phyloP scores from a whole-genome alignment of 805 yeast species.

The Ogataea saltuana region DNA sequence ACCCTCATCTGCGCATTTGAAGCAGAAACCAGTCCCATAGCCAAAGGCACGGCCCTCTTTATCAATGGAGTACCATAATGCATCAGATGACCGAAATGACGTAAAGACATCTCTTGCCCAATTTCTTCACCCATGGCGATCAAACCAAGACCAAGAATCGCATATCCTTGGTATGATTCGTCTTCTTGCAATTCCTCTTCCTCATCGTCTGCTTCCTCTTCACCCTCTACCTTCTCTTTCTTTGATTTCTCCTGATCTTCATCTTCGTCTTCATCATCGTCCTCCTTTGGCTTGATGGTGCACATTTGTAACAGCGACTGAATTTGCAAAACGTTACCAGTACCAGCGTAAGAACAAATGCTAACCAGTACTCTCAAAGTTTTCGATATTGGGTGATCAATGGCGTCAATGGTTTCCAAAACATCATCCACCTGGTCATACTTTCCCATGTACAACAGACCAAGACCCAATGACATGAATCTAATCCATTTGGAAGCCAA shows the following conservation, averaged over 20 bases:
- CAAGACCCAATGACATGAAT: constrained; percentile 89
- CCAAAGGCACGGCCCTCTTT: constrained; percentile 92
- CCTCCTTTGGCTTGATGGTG: constrained; percentile 66
- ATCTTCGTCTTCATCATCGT: constrained; percentile 57
- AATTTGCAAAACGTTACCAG: constrained; percentile 94
- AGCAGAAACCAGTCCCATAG: constrained; percentile 94
- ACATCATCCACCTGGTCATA: constrained; percentile 94
- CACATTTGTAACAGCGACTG: constrained; percentile 89
- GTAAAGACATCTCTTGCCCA: constrained; percentile 95
- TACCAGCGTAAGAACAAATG: constrained; percentile 94
- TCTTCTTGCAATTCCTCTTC: constrained; percentile 45
- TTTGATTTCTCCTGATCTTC: constrained; percentile 32
- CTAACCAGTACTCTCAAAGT: constrained; percentile 87
- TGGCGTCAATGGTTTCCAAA: constrained; percentile 88
- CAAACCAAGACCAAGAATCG: constrained; percentile 91
- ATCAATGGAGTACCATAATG: constrained; percentile 94
- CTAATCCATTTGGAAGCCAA: constrained; percentile 84
- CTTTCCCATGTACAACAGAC: constrained; percentile 88
- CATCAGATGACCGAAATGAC: constrained; percentile 97
- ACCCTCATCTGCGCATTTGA: constrained; percentile 97
- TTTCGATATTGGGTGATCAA: constrained; percentile 90
- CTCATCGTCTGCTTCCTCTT: constrained; percentile 34
- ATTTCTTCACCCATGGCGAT: constrained; percentile 98
- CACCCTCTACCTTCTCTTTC: constrained; percentile 19
- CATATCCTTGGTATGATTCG: constrained; percentile 73